Conservation (phyloP, 352 stramenopile species). For the Paralagenidium karlingii region DNA sequence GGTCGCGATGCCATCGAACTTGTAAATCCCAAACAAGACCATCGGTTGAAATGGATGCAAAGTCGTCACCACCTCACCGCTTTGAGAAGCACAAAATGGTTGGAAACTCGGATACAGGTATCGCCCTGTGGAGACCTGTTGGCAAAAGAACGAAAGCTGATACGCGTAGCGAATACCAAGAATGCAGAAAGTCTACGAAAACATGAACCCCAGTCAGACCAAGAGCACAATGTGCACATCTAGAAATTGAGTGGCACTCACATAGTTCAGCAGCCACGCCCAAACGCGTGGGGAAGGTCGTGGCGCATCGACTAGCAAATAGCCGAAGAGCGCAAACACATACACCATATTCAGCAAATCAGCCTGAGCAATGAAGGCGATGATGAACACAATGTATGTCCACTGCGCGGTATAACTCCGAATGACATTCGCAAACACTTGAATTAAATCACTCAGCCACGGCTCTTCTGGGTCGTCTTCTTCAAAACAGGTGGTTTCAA, state of each 20-base stretch:
- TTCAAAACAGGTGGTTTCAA: conserved; percentile 59
- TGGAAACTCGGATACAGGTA: conserved; percentile 76
- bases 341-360: conserved; percentile 75
- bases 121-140: conserved; percentile 33
- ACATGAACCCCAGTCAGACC: too few species aligned
- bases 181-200: conserved; percentile 22
- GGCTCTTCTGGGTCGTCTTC: conserved; percentile 67
- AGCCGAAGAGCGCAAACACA: conserved; percentile 49
- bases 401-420: conserved; percentile 51
- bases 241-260: conserved; percentile 14
- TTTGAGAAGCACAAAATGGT: conserved; percentile 42
- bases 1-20: conserved; percentile 51
- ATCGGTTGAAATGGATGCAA: conserved; percentile 61
- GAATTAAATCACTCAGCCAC: conserved; percentile 32
- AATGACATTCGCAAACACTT: conserved; percentile 42
- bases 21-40: conserved; percentile 76
- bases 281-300: conserved; percentile 43
- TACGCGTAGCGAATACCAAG: conserved; percentile 61
- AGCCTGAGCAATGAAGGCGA: conserved; percentile 65
- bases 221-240: background rate
- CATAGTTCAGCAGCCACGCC: conserved; percentile 71
- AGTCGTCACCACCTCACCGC: conserved; percentile 17
- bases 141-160: conserved; percentile 77
- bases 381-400: conserved; percentile 46
- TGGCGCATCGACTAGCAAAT: conserved; percentile 64